Percentiles rank a stretch among this genome's conserved stretches.
phyloP scores from a whole-genome alignment of 2,329 filamentous ascomycete species.

The Hymenoscyphus infarciens region DNA sequence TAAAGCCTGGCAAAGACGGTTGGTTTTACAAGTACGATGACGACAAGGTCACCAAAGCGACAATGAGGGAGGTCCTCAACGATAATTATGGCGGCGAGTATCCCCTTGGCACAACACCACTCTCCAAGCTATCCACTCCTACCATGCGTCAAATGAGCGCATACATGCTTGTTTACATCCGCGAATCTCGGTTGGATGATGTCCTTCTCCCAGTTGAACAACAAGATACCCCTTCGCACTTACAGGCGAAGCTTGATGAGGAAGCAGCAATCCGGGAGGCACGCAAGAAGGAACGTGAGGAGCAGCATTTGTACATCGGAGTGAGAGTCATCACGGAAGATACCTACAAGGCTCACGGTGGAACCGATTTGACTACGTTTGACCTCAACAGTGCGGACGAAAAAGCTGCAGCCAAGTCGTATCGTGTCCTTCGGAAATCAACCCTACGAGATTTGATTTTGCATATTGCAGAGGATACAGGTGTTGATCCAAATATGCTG shows the following conservation, averaged over 20 bases:
- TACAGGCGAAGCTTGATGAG: slow-evolving; percentile 76
- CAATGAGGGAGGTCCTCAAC: slow-evolving; percentile 84
- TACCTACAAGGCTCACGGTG: slow-evolving; percentile 76
- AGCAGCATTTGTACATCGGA: slow-evolving; percentile 88
- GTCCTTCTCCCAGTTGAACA: slow-evolving; percentile 74
- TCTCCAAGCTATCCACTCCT: slow-evolving; percentile 51
- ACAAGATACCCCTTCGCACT: slow-evolving; percentile 75
- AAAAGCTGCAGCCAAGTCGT: slow-evolving; percentile 65
- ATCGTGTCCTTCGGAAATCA: slow-evolving; percentile 71
- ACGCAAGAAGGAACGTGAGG: slow-evolving; percentile 81
- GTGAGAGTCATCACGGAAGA: slow-evolving; percentile 78
- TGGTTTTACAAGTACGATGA: slow-evolving; percentile 98
- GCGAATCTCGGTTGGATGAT: slow-evolving; percentile 78
- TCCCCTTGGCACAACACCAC: slow-evolving; percentile 41
- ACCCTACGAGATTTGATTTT: slow-evolving; percentile 72
- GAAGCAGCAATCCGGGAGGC: slow-evolving; percentile 75
- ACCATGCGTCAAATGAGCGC: slow-evolving; percentile 73
- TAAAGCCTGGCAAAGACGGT: slow-evolving; percentile 90
- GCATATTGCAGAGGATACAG: slow-evolving; percentile 67
- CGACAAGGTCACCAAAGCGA: slow-evolving; percentile 93
- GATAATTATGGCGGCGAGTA: slow-evolving; percentile 97
- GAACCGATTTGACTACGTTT: slow-evolving; percentile 75
- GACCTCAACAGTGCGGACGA: slow-evolving; percentile 56
- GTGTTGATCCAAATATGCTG: slow-evolving; percentile 64
- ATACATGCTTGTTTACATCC: slow-evolving; percentile 98